Evolutionary conservation across 1,284 basidiomycete genomes (phyloP), one percentile per base, ranked within the genome.

Genomic region (Earliella scabrosa): DNA sequence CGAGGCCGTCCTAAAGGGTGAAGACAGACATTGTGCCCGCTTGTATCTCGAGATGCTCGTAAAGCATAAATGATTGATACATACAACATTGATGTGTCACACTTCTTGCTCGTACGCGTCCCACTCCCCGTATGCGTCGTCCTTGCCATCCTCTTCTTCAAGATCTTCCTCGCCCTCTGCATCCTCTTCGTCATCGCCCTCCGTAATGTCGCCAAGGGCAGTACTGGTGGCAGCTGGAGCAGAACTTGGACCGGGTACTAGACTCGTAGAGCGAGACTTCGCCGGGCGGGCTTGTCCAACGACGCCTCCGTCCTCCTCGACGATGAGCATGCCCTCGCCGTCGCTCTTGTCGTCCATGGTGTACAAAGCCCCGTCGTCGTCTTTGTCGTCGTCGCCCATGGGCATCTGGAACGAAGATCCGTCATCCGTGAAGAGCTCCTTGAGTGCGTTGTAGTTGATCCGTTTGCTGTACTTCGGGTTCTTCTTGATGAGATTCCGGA

Each of bases 371-470:
- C 55, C 63, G 1, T 52, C 56, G 48, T 68, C 68, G 39, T 74
- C 71, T 59, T 76, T 75, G 49, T 74, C 73, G 27, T 77, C 75
- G 63, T 61, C 62, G 8, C 54, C 65, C 20, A 71, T 70, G 11
- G 63, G 58, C 48, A 63, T 57, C 60, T 60, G 63, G 57, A 73
- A 67, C 13, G 71, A 64, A 23, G 73, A 69, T 18, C 71, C 75
- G 43, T 73, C 77, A 39, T 83, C 82, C 26, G 85, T 79, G 69
- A 94, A 93, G 6, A 94, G 79, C 55, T 84, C 82, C 63, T 90
- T 88, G 50, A 95, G 81, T 0, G 91, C 92, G 63, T 91, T 87
- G 68, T 95, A 95, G 68, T 95, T 95, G 72, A 95, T 95, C 49
- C 92, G 84, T 66, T 92, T 92, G 73, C 90, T 93, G 72, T 93